Evolutionary conservation across 495 filamentous ascomycete genomes (phyloP).

Genomic region (Amniculicola lignicola): DNA sequence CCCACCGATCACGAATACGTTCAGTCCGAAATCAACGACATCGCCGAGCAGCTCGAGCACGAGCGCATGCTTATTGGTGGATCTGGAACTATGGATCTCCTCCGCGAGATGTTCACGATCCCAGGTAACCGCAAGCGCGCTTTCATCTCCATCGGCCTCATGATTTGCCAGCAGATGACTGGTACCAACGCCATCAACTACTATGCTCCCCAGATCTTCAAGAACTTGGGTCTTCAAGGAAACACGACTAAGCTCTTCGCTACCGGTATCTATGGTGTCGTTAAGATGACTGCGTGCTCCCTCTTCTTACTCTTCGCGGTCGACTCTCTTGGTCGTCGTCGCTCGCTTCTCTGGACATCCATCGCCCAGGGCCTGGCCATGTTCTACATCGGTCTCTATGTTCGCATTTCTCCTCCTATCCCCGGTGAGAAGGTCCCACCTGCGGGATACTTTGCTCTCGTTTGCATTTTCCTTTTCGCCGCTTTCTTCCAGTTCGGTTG

Average conservation of each 20-base stretch:
- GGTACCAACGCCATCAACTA: conserved; percentile 62
- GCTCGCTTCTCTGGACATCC: conserved; percentile 70
- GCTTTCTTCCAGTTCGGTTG: conserved; percentile 40
- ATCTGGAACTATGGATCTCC: conserved; percentile 59
- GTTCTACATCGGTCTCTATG: conserved; percentile 78
- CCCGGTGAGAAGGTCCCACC: conserved; percentile 37
- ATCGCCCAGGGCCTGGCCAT: conserved; percentile 68
- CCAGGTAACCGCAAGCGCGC: conserved; percentile 61
- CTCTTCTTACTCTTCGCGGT: conserved; percentile 67
- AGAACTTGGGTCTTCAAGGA: conserved; percentile 54
- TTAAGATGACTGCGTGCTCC: conserved; percentile 56
- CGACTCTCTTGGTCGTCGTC: conserved; percentile 67
- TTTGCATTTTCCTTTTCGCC: conserved; percentile 41
- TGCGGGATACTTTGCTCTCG: conserved; percentile 37
- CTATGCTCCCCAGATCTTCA: conserved; percentile 66
- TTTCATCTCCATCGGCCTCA: conserved; percentile 57
- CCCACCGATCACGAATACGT: conserved; percentile 61
- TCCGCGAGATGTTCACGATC: conserved; percentile 70
- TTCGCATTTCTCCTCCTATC: conserved; percentile 64
- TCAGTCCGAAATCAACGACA: conserved; percentile 63
- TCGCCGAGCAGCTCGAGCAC: conserved; percentile 64
- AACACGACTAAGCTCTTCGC: conserved; percentile 55
- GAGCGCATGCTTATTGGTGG: conserved; percentile 63
- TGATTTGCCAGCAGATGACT: conserved; percentile 72
- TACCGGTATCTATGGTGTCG: conserved; percentile 63